Evolutionary conservation across 805 yeast species (phyloP).

Genomic region (Zygosaccharomyces gambellarensis): DNA sequence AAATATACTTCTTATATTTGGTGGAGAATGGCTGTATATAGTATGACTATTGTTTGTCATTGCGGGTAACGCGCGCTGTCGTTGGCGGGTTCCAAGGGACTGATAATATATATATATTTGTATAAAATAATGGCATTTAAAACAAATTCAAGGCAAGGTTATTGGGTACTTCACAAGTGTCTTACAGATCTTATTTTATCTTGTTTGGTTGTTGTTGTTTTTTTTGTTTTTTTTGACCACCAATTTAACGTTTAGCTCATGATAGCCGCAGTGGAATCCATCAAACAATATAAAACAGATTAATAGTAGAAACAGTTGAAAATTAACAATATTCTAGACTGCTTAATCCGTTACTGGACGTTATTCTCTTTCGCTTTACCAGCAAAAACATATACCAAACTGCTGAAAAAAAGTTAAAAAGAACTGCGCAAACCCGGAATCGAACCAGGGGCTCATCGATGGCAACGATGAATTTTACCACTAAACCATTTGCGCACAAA

Average conservation of each 20-base stretch:
- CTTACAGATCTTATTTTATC: not conserved
- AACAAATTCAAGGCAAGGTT: too few relatives aligned
- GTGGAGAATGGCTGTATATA: not conserved
- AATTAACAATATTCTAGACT: not conserved
- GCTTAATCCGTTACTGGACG: not conserved
- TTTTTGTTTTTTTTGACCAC: too few relatives aligned
- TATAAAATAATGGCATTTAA: too few relatives aligned
- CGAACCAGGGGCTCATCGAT: constrained; percentile 33
- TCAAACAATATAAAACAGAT: not conserved
- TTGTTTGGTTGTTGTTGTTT: not conserved
- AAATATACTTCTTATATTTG: not conserved
- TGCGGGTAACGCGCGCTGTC: not conserved
- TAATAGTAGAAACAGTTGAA: not conserved
- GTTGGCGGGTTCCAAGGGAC: not conserved
- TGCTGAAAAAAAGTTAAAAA: not conserved
- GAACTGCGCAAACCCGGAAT: constrained; percentile 31
- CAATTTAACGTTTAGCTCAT: not conserved
- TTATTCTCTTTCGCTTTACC: not conserved
- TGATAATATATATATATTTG: not conserved
- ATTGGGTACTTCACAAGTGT: too few relatives aligned
- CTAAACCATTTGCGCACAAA: constrained; percentile 23
- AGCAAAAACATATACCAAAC: too few relatives aligned
- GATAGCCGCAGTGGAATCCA: not conserved
- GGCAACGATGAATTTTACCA: constrained; percentile 32
- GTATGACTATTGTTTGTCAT: not conserved